Evolutionary conservation across 2,329 filamentous ascomycete species (phyloP).

Genomic region (Endoconidiophora polonica): DNA sequence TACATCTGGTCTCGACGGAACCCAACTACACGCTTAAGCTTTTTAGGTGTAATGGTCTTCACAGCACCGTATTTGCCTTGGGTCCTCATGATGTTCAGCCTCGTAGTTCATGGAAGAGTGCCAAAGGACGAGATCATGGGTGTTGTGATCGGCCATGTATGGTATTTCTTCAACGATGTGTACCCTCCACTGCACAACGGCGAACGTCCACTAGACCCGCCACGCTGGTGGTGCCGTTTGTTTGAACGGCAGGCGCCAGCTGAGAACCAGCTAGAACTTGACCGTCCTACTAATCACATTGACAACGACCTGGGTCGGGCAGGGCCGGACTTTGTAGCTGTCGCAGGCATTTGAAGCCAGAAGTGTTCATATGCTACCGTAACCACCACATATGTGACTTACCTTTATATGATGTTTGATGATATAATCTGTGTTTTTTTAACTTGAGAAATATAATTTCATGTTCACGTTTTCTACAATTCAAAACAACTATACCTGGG

Average conservation of each 20-base stretch:
- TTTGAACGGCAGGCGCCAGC: slow-evolving; percentile 44
- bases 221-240: slow-evolving; percentile 72
- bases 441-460: too few species aligned
- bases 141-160: slow-evolving; percentile 84
- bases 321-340: neutral
- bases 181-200: slow-evolving; percentile 83
- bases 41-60: slow-evolving; percentile 78
- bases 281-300: slow-evolving; percentile 31
- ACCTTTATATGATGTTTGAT: too few species aligned
- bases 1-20: slow-evolving; percentile 98
- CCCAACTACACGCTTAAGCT: slow-evolving; percentile 76
- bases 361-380: too few species aligned
- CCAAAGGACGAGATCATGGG: slow-evolving; percentile 96
- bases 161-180: slow-evolving; percentile 96
- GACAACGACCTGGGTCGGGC: slow-evolving; percentile 36
- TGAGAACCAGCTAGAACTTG: slow-evolving; percentile 20
- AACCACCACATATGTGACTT: too few species aligned
- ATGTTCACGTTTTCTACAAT: too few species aligned
- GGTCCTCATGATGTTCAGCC: slow-evolving; percentile 84
- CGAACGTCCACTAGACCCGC: slow-evolving; percentile 73
- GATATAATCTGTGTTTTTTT: too few species aligned
- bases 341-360: slow-evolving; percentile 2
- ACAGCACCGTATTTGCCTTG: slow-evolving; percentile 88
- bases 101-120: slow-evolving; percentile 75
- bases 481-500: too few species aligned